Evolutionary conservation across 2,329 filamentous ascomycete genomes (phyloP).

Genomic region (Cercospora sp.): DNA sequence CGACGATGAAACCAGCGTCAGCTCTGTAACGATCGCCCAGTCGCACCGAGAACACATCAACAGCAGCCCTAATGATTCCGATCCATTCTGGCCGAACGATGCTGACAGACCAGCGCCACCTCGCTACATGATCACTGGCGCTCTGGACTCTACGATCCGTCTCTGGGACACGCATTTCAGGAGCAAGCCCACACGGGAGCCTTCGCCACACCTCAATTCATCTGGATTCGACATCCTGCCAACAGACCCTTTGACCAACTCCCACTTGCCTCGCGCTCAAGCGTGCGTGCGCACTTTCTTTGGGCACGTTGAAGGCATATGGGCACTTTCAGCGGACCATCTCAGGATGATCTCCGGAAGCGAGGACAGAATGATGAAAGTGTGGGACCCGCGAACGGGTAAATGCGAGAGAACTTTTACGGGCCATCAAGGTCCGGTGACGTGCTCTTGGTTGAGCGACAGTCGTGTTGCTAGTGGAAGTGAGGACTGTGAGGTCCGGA

Average conservation of each 20-base stretch:
- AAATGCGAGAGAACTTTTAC: slow-evolving; percentile 91
- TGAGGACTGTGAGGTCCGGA: slow-evolving; percentile 86
- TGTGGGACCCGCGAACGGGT: slow-evolving; percentile 89
- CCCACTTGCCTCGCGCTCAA: slow-evolving; percentile 36
- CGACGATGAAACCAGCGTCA: slow-evolving; percentile 40
- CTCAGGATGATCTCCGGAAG: slow-evolving; percentile 84
- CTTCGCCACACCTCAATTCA: slow-evolving; percentile 16
- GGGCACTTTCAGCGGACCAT: slow-evolving; percentile 87
- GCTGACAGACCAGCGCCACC: slow-evolving; percentile 70
- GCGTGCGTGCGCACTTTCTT: slow-evolving; percentile 90
- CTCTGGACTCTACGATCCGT: slow-evolving; percentile 85
- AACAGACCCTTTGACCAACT: slow-evolving; percentile 39
- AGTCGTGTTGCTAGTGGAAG: slow-evolving; percentile 86
- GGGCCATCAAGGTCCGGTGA: slow-evolving; percentile 86
- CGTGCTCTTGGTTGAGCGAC: slow-evolving; percentile 88
- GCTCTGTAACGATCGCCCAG: slow-evolving; percentile 30
- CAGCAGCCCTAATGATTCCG: slow-evolving; percentile 11
- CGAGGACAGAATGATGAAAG: slow-evolving; percentile 92
- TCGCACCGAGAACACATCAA: slow-evolving; percentile 23
- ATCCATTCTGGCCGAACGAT: slow-evolving; percentile 59
- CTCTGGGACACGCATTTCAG: slow-evolving; percentile 74
- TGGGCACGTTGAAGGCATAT: slow-evolving; percentile 93
- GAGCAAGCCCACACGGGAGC: slow-evolving; percentile 14
- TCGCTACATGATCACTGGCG: slow-evolving; percentile 88
- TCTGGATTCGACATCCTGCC: slow-evolving; percentile 31